Evolutionary conservation across 1,284 basidiomycete species (phyloP), one percentile per base, ranked within the genome.

Genomic region (Austroboletus sp.): DNA sequence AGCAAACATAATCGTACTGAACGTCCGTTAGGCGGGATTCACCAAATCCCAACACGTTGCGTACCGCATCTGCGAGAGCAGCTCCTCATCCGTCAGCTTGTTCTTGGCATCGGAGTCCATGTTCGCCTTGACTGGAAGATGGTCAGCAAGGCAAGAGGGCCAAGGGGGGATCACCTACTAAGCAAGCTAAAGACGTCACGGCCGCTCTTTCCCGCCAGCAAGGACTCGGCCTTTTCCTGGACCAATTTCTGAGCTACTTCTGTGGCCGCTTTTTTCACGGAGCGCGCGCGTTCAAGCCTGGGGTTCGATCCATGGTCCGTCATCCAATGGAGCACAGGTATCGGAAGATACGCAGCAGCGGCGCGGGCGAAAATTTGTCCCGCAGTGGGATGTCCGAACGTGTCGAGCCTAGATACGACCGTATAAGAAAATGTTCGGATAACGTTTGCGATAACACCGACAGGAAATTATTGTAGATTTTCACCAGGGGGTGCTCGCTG

Each of bases 41-140:
- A 13, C 10, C 17, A 29, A 13, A 10, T 13, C 13, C 2, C 2
- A 7, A 33, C 8, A 36, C 15, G 16, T 5, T 27, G 5, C 52
- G 10, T 48, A 74, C 73, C 72, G 64, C 70, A 83, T 75, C 56
- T 80, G 76, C 7, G 76, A 61, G 2, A 76, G 52, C 52, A 80
- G 59, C 49, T 80, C 80, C 21, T 72, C 69, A 21, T 79, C 72
- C 4, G 54, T 69, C 42, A 82, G 60, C 44, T 65, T 66, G 16
- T 63, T 63, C 46, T 66, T 69, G 38, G 68, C 67, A 10, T 73
- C 62, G 37, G 73, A 66, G 4, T 72, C 70, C 35, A 66, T 64
- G 49, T 80, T 80, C 6, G 78, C 77, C 55, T 70, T 72, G 37
- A 79, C 79, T 79, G 38, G 0, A 21, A 26, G 23, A 10, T 16